Base-by-base conservation (phyloP, 257 asterid species). In the Hygrophila difformis region DNA sequence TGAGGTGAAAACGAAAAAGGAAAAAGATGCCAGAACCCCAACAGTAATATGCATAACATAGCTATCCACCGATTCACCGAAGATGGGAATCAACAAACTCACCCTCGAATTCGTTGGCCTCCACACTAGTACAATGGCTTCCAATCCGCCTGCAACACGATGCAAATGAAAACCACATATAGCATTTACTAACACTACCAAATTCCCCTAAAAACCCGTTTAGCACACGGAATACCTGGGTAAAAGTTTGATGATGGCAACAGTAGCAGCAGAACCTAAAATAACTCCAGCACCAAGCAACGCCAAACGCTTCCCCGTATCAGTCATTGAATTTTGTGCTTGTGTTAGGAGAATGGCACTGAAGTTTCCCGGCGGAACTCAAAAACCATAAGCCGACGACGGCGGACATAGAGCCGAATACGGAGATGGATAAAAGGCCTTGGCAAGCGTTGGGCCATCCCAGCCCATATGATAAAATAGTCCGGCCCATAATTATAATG, bases 261-360 rank as follows among this genome's bases (percentile, higher is more conserved):
- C 36, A 21, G 94, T 76, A 22, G 92, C 80, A 31, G 72, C 79
- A 26, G 94, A 80, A 36, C 97, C 94, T 20, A 83, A 37, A 16
- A 82, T 34, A 56, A 84, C 93, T 51, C 93, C 94, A 11, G 79
- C 87, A 44, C 87, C 87, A 26, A 87, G 50, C 54, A 72, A 51
- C 49, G 65, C 69, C 67, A 80, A 15, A 44, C 53, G 45, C 60
- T 76, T 87, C 29, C 69, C 69, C 62, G 59, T 79, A 55, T 79
- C 93, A 37, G 68, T 84, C 93, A 76, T 84, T 44, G 22, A 1
- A 44, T 13, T n/a, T 31, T 28, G 43, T 9, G 14, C n/a, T n/a
- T n/a, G n/a, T n/a, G n/a, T n/a, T n/a, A n/a, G n/a, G n/a, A n/a
- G n/a, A n/a, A n/a, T n/a, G n/a, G n/a, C n/a, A n/a, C n/a, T n/a